Evolutionary conservation across 176 grass and related monocot species (phyloP).

Genomic region (Carex littledalei): DNA sequence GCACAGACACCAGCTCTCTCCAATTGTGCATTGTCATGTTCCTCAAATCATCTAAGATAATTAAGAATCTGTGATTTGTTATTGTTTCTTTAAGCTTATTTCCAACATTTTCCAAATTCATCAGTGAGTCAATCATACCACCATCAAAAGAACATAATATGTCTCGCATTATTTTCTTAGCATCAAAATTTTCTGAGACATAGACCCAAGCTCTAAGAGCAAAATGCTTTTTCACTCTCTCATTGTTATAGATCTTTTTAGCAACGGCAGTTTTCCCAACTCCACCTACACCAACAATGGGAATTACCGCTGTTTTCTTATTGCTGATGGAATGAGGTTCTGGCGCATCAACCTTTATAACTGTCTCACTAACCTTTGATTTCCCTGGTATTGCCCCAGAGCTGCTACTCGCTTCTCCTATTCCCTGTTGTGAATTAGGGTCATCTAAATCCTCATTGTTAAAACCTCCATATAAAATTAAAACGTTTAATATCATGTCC

Average conservation of each 20-base stretch:
- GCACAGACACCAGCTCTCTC: not conserved
- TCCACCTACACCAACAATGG: slow-evolving; percentile 7
- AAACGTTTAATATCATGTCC: not conserved
- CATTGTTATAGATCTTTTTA: not conserved
- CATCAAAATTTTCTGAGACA: not conserved
- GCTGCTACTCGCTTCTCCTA: too few relatives aligned
- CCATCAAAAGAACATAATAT: not conserved
- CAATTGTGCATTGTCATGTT: not conserved
- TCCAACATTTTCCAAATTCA: too few relatives aligned
- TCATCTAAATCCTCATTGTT: too few relatives aligned
- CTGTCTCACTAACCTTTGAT: too few relatives aligned
- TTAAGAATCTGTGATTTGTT: not conserved
- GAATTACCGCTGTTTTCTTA: not conserved
- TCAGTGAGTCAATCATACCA: too few relatives aligned
- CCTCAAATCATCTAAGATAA: not conserved
- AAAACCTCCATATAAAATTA: too few relatives aligned
- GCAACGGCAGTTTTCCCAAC: slow-evolving; percentile 16
- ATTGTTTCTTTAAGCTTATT: not conserved
- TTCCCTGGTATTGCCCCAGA: too few relatives aligned
- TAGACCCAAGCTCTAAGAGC: not conserved
- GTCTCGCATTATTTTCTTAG: not conserved
- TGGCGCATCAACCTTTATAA: too few relatives aligned
- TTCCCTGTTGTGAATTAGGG: too few relatives aligned
- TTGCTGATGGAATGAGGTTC: not conserved
- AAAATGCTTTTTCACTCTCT: not conserved